phyloP scores from a whole-genome alignment of 73 alveolate species.

The Paramecium primaurelia region DNA sequence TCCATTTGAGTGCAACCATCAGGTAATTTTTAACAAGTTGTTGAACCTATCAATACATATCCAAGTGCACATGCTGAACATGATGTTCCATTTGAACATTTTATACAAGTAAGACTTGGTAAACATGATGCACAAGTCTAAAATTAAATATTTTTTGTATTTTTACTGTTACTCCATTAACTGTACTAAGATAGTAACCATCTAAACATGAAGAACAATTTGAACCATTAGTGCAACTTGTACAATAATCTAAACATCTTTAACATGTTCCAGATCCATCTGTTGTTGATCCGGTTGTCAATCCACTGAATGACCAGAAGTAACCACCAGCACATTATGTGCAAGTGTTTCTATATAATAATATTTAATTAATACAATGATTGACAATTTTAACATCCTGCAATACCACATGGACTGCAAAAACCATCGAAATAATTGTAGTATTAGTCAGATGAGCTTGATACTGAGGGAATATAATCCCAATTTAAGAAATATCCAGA shows the following conservation, averaged over 20 bases:
- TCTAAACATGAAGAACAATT: background rate
- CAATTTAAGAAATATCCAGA: conserved; percentile 6
- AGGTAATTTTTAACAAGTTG: background rate
- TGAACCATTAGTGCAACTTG: background rate
- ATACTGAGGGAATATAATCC: background rate
- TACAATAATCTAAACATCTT: background rate
- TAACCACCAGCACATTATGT: background rate
- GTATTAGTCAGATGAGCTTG: background rate
- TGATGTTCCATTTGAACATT: background rate
- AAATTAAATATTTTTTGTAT: background rate
- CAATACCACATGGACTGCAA: background rate
- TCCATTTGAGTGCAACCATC: background rate
- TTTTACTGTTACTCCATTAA: background rate
- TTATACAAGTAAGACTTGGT: background rate
- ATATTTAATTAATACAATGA: background rate
- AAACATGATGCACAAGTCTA: background rate
- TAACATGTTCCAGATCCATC: background rate
- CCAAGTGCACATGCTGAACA: background rate
- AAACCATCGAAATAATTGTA: background rate
- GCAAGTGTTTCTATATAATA: background rate
- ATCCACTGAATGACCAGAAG: background rate
- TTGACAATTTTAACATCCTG: background rate
- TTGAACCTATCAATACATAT: background rate
- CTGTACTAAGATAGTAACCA: background rate
- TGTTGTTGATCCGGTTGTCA: background rate